Percentiles rank a stretch among this genome's conserved stretches.
phyloP scores from a whole-genome alignment of 495 filamentous ascomycete genomes.

The Acidiella bohemica region DNA sequence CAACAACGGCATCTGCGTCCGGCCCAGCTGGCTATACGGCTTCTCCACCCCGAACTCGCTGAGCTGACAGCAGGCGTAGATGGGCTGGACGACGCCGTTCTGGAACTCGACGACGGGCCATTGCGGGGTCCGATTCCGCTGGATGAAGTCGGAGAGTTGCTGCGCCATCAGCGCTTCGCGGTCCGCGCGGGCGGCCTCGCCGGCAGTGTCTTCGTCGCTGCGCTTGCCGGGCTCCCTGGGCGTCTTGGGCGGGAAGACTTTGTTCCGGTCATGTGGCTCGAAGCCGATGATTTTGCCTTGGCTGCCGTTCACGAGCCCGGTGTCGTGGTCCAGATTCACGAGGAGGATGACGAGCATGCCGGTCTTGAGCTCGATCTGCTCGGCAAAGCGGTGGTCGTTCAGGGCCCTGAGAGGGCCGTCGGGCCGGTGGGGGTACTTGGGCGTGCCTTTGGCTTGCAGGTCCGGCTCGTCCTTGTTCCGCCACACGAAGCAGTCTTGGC shows the following conservation, averaged over 20 bases:
- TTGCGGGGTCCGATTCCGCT: neutral
- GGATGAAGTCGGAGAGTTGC: conserved; percentile 1
- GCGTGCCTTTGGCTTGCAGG: neutral
- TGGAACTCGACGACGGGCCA: conserved; percentile 30
- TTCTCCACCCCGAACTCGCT: conserved; percentile 33
- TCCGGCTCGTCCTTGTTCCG: conserved; percentile 1
- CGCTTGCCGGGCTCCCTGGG: neutral
- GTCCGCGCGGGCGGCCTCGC: neutral
- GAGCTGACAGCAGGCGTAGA: conserved; percentile 37
- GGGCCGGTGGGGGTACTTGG: neutral
- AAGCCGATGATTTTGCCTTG: conserved; percentile 37
- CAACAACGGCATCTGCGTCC: conserved; percentile 34
- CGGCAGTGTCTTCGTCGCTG: neutral
- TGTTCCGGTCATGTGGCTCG: conserved; percentile 17
- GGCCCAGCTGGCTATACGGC: conserved; percentile 21
- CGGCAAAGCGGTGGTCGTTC: conserved; percentile 23
- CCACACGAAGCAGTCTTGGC: conserved; percentile 6
- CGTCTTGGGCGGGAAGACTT: conserved; percentile 2
- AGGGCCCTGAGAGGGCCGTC: conserved; percentile 2
- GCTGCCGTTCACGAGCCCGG: conserved; percentile 37
- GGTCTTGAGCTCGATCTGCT: conserved; percentile 28
- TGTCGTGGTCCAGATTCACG: conserved; percentile 28
- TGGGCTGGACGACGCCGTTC: conserved; percentile 23
- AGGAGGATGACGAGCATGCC: conserved; percentile 36
- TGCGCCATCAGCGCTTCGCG: conserved; percentile 9